Evolutionary conservation across 1,284 basidiomycete genomes (phyloP).

Genomic region (Marasmius sp.): DNA sequence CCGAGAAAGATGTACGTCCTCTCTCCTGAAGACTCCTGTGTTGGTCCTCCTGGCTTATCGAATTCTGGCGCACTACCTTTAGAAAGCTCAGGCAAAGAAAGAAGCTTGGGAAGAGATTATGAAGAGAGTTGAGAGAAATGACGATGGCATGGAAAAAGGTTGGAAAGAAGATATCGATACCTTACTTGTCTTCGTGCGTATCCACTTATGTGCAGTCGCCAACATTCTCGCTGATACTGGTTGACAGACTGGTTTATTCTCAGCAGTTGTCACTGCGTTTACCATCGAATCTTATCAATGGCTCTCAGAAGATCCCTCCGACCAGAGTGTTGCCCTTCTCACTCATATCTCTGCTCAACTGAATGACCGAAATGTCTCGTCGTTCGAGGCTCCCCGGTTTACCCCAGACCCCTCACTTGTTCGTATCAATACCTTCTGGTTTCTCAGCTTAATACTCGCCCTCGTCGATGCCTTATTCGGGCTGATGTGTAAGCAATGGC

Average conservation of each 20-base stretch:
- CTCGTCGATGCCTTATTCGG: conserved; percentile 4
- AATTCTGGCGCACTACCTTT: too few species aligned
- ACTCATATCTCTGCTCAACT: conserved; percentile 9
- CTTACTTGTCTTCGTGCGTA: conserved; percentile 1
- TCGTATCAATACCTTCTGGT: conserved; percentile 9
- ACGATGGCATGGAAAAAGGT: neutral
- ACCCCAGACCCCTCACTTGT: neutral
- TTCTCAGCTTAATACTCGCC: conserved; percentile 8
- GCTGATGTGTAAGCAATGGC: conserved; percentile 11
- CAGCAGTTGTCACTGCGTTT: conserved; percentile 20
- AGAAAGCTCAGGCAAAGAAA: neutral
- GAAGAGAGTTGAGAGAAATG: conserved; percentile 4
- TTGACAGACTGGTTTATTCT: conserved; percentile 19
- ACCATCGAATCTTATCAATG: conserved; percentile 17
- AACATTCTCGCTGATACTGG: neutral
- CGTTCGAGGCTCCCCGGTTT: neutral
- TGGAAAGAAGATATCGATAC: conserved; percentile 12
- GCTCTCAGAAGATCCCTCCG: conserved; percentile 9
- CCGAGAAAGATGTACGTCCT: too few species aligned
- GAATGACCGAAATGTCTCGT: neutral
- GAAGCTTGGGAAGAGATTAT: conserved; percentile 4
- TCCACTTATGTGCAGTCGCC: neutral
- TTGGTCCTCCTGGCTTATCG: neutral
- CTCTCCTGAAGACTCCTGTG: neutral
- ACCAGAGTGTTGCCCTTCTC: conserved; percentile 10